These are phyloP conservation scores for Terfezia boudieri DNA, from an alignment of 495 filamentous ascomycete species.

Conservation along the genomic window DNA sequence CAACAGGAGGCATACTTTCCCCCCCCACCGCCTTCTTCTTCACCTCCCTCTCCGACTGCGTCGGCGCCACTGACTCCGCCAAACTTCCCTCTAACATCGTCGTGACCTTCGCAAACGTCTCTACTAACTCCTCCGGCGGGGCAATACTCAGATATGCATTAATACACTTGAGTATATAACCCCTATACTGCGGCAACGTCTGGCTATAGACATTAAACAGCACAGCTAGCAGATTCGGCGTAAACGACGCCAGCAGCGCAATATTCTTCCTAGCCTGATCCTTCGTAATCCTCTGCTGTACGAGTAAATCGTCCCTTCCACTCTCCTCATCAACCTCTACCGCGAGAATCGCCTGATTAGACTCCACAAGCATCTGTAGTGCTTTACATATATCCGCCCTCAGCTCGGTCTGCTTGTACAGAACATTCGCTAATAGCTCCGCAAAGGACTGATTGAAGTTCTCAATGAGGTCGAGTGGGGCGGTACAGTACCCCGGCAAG, in stretches of 20 bases:
- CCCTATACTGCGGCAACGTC: conserved; percentile 76
- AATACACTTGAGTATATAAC: conserved; percentile 75
- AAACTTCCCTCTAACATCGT: conserved; percentile 60
- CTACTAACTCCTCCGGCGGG: conserved; percentile 46
- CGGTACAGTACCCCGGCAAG: conserved; percentile 85
- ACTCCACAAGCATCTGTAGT: conserved; percentile 69
- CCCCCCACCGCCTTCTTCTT: conserved; percentile 37
- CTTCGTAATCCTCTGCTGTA: conserved; percentile 52
- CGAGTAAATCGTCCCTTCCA: conserved; percentile 39
- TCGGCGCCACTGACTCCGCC: conserved; percentile 30
- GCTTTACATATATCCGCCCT: conserved; percentile 67
- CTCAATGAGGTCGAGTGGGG: conserved; percentile 55
- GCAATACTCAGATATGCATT: conserved; percentile 85
- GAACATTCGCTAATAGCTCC: conserved; percentile 67
- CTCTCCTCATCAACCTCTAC: conserved; percentile 28
- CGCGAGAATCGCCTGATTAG: conserved; percentile 54
- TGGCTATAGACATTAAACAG: conserved; percentile 96
- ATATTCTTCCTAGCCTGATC: conserved; percentile 53
- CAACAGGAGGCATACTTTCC: conserved; percentile 62
- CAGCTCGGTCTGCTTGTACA: conserved; percentile 78
- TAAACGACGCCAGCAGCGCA: conserved; percentile 49
- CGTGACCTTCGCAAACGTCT: conserved; percentile 68
- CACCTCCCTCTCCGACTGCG: conserved; percentile 33
- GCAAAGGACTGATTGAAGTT: conserved; percentile 78
- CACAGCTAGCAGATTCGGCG: conserved; percentile 75